Conservation (phyloP, 805 yeast species). For the Danielozyma ontarioensis region DNA sequence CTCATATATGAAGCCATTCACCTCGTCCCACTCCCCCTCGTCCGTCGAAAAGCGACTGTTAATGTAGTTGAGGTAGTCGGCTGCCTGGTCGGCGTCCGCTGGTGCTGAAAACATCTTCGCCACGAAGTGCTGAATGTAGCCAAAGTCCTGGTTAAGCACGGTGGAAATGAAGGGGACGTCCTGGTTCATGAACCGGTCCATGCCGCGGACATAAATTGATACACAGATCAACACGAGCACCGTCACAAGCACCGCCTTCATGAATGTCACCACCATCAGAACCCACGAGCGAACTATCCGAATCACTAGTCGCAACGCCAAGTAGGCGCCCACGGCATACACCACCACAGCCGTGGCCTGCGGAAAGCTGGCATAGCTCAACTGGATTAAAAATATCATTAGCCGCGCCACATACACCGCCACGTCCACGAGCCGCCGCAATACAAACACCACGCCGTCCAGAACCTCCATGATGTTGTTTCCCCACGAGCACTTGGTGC, state of each 20-base stretch:
- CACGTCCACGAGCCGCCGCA: conserved; percentile 6
- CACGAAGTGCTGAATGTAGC: background rate
- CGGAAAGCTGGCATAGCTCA: conserved; percentile 13
- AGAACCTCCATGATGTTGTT: conserved; percentile 1
- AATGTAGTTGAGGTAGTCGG: conserved; percentile 6
- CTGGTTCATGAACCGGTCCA: conserved; percentile 12
- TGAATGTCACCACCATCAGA: conserved; percentile 10
- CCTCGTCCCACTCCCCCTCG: background rate
- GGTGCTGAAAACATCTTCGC: background rate
- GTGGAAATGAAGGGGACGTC: conserved; percentile 7
- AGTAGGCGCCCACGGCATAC: conserved; percentile 10
- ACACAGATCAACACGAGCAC: conserved; percentile 8
- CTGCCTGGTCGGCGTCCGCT: conserved; percentile 1
- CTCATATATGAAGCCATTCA: background rate
- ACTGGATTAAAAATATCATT: conserved; percentile 6
- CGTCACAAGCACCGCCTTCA: conserved; percentile 14
- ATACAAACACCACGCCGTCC: conserved; percentile 8
- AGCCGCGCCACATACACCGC: conserved; percentile 9
- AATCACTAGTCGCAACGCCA: conserved; percentile 11
- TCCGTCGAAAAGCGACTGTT: conserved; percentile 2
- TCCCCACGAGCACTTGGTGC: background rate
- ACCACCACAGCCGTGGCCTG: conserved; percentile 12
- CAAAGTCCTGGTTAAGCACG: background rate
- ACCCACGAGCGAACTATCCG: conserved; percentile 17
- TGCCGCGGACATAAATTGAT: conserved; percentile 18